Base-by-base conservation (phyloP, 1,139 yeast species). In the Saccharomyces pastorianus region DNA sequence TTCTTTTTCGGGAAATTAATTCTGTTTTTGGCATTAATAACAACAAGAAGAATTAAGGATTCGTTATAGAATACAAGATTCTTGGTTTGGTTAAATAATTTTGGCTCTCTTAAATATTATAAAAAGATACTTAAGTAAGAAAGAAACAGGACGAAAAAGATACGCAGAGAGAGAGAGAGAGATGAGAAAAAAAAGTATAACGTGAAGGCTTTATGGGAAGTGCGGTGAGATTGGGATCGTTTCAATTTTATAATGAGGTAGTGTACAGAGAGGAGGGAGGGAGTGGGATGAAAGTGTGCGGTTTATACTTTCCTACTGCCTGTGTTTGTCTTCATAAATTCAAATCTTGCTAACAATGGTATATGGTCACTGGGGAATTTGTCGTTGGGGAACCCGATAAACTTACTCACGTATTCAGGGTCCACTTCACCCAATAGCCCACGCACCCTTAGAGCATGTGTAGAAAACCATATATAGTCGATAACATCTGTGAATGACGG, bases 291-390 rank as follows among this genome's bases (percentile, higher is more conserved):
- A 32, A 17, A 53, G 25, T 6, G 27, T 51, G 23, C 25, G 54
- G 48, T 48, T 59, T 53, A 65, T 49, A 64, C 60, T 57, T 64
- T 64, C 58, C 66, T 62, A 51, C 70, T 66, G 46, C 64, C 62
- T 46, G 57, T 59, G 47, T 69, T 71, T 58, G 67, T 71, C 68
- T 82, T 85, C 69, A 83, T 83, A 66, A 89, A 79, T 63, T 83
- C 88, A 64, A 90, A 85, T 69, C 84, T 83, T 29, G 93, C 77
- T 55, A 90, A 80, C 60, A 91, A 75, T 17, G 97, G 93, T 64
- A 91, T 82, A 72, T 93, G 98, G 71, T 93, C 99, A 48, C 96
- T 88, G 38, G 98, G 97, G 73, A 87, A 86, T 68, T 90, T 88
- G 20, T 91, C 90, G 68, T 89, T 89, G 25, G 99, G 99, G 71